Conservation (phyloP, 2,329 filamentous ascomycete species). For the Penicillium vulpinum region DNA sequence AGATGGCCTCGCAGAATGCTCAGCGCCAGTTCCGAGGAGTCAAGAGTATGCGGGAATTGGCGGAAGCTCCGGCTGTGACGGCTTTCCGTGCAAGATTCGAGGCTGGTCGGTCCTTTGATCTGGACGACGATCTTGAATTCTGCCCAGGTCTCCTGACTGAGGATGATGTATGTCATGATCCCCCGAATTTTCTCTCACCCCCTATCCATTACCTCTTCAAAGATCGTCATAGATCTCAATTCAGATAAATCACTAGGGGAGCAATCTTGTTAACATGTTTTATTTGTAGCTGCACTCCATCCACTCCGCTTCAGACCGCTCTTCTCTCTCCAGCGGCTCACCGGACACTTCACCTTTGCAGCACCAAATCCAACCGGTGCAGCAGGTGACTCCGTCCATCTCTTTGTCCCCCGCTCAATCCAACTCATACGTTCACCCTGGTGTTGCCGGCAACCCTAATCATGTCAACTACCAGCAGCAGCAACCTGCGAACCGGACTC, state of each 20-base stretch:
- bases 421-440: conserved; percentile 62
- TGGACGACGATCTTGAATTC: conserved; percentile 95
- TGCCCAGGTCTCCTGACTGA: conserved; percentile 90
- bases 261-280: conserved; percentile 19
- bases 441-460: conserved; percentile 64
- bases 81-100: conserved; percentile 87
- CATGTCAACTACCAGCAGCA: conserved; percentile 90
- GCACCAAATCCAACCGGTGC: conserved; percentile 71
- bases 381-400: conserved; percentile 71
- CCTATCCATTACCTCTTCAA: neutral
- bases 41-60: conserved; percentile 81
- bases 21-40: conserved; percentile 86
- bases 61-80: conserved; percentile 72
- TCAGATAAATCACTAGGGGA: neutral
- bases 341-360: conserved; percentile 89
- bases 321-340: conserved; percentile 90
- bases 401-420: conserved; percentile 66
- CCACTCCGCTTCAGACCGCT: conserved; percentile 86
- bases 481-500: conserved; percentile 83
- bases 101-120: conserved; percentile 86
- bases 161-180: conserved; percentile 68
- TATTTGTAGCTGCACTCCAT: conserved; percentile 76
- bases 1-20: conserved; percentile 76
- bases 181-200: neutral
- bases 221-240: neutral